Evolutionary conservation across 78 protist species (phyloP).

Genomic region (Polysphondylium violaceum): DNA sequence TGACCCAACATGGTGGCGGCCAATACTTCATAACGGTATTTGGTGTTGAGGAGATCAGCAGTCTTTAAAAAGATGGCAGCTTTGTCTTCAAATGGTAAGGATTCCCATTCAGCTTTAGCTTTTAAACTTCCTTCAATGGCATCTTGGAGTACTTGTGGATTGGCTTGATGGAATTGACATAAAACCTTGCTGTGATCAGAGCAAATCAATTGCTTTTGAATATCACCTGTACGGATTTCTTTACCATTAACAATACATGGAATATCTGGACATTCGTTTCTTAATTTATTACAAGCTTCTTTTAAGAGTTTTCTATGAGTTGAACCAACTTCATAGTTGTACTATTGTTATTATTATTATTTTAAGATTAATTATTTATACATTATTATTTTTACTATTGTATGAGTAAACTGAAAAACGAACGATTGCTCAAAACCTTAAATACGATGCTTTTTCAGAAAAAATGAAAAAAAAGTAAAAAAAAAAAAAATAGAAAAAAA

Average conservation of each 20-base stretch:
- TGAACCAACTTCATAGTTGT: conserved; percentile 80
- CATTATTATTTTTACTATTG: not conserved
- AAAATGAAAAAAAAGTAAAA: conserved; percentile 1
- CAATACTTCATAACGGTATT: conserved; percentile 82
- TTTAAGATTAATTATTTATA: not conserved
- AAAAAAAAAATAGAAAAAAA: conserved; percentile 11
- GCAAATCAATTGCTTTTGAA: conserved; percentile 63
- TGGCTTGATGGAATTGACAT: conserved; percentile 75
- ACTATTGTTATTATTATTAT: conserved; percentile 17
- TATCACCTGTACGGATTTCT: conserved; percentile 79
- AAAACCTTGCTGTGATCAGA: conserved; percentile 72
- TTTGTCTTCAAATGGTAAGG: conserved; percentile 85
- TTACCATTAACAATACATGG: conserved; percentile 87
- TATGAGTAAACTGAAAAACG: no score
- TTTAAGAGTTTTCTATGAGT: conserved; percentile 66
- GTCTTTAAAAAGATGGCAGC: conserved; percentile 92
- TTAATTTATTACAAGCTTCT: conserved; percentile 66
- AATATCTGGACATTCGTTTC: conserved; percentile 60
- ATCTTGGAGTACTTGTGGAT: conserved; percentile 42
- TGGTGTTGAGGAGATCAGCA: conserved; percentile 91
- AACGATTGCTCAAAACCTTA: not conserved
- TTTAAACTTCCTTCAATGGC: conserved; percentile 82
- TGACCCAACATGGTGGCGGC: conserved; percentile 91
- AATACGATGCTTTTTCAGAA: not conserved
- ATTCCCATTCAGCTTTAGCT: conserved; percentile 89